phyloP scores from a whole-genome alignment of 371 early-diverging fungal species.

The Mortierella sp. region DNA sequence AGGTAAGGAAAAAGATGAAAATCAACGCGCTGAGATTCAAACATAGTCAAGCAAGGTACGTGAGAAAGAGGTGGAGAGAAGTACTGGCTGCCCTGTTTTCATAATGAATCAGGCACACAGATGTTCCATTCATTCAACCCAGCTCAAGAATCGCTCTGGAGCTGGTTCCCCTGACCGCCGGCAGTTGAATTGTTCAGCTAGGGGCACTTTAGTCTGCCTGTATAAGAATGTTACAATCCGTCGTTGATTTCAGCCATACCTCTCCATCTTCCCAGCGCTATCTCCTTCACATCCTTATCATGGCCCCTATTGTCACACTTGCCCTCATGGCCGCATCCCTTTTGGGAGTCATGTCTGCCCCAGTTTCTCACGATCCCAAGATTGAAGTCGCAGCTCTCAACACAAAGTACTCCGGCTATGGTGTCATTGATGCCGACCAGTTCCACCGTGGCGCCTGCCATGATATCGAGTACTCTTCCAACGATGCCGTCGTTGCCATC shows the following conservation, averaged over 20 bases:
- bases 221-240: neutral
- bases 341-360: constrained; percentile 19
- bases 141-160: neutral
- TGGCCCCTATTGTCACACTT: constrained; percentile 13
- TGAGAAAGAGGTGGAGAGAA: neutral
- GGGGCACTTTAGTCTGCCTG: neutral
- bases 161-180: neutral
- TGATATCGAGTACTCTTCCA: constrained; percentile 13
- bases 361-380: neutral
- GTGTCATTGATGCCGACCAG: neutral
- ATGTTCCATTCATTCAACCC: neutral
- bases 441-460: constrained; percentile 3
- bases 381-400: neutral
- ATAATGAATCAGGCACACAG: neutral
- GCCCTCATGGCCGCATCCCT: constrained; percentile 20
- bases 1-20: neutral
- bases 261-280: neutral
- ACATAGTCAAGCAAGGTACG: neutral
- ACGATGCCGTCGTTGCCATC: constrained; percentile 13
- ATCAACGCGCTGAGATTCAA: neutral
- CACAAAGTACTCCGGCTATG: constrained; percentile 8
- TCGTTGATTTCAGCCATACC: neutral
- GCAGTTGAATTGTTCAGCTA: neutral
- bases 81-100: neutral
- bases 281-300: neutral